Evolutionary conservation across 495 filamentous ascomycete genomes (phyloP).

Genomic region (Evernia prunastri): DNA sequence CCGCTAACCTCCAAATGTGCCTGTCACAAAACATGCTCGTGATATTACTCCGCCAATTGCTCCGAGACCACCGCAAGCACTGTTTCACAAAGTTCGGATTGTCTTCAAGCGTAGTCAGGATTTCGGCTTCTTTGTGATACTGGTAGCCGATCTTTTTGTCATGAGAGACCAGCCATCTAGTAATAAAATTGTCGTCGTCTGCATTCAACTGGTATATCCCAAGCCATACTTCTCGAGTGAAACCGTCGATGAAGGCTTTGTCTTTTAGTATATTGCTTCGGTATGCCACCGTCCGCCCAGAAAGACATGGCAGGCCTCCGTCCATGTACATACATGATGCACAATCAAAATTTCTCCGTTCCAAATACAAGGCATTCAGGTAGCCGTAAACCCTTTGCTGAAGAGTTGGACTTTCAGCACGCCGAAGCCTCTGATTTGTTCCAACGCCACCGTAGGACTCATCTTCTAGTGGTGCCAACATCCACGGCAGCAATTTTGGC

Average conservation of each 20-base stretch:
- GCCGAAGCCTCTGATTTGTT: conserved; percentile 71
- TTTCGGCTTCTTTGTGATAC: conserved; percentile 64
- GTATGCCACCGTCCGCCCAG: conserved; percentile 78
- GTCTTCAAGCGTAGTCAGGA: conserved; percentile 70
- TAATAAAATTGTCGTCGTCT: conserved; percentile 81
- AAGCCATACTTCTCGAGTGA: conserved; percentile 60
- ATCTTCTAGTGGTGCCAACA: conserved; percentile 79
- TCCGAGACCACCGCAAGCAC: conserved; percentile 74
- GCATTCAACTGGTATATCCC: conserved; percentile 68
- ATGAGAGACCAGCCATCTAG: conserved; percentile 70
- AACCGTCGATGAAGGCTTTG: conserved; percentile 62
- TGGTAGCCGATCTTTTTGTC: conserved; percentile 74
- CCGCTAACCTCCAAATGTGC: conserved; percentile 59
- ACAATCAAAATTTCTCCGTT: conserved; percentile 82
- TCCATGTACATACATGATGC: conserved; percentile 80
- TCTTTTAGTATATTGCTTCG: conserved; percentile 73
- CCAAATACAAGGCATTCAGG: conserved; percentile 74
- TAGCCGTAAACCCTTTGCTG: conserved; percentile 62
- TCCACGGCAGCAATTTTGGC: conserved; percentile 66
- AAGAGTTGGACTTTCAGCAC: conserved; percentile 50
- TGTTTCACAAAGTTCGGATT: conserved; percentile 68
- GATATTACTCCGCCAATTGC: conserved; percentile 77
- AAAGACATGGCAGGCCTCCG: conserved; percentile 82
- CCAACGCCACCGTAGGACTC: conserved; percentile 71
- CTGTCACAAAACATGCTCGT: conserved; percentile 66